These are phyloP conservation scores for Pseudonectria buxi DNA, from an alignment of 2,329 filamentous ascomycete genomes.

Conservation along the genomic window DNA sequence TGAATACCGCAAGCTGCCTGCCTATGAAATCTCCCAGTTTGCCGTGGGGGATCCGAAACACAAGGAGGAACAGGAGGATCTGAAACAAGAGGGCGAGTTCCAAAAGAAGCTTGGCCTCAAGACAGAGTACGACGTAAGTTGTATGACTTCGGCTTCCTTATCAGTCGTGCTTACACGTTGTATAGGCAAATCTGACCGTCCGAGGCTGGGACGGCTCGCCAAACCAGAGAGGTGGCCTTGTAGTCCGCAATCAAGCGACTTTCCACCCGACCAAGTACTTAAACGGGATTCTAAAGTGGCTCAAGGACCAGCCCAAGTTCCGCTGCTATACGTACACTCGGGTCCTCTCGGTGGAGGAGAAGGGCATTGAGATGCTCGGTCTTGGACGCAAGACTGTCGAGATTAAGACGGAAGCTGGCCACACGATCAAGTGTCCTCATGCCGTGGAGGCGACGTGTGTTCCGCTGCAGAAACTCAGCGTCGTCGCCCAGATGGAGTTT, in stretches of 20 bases:
- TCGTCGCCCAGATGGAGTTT: conserved; percentile 47
- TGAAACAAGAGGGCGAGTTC: conserved; percentile 7
- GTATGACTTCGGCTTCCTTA: no score
- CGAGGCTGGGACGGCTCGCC: conserved; percentile 44
- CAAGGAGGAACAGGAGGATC: conserved; percentile 23
- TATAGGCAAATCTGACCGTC: conserved; percentile 35
- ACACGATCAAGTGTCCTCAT: conserved; percentile 40
- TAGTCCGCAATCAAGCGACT: conserved; percentile 42
- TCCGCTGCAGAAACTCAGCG: conserved; percentile 47
- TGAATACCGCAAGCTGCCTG: conserved; percentile 45
- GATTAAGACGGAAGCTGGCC: conserved; percentile 38
- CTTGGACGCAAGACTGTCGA: conserved; percentile 32
- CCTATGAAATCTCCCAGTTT: conserved; percentile 45
- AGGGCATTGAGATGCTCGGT: conserved; percentile 25
- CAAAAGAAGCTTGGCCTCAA: conserved; percentile 10
- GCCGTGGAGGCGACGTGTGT: conserved; percentile 49
- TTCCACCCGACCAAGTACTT: conserved; percentile 54
- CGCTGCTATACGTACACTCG: conserved; percentile 45
- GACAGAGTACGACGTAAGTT: conserved; percentile 7
- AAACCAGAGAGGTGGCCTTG: conserved; percentile 44
- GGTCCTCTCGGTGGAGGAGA: conserved; percentile 40
- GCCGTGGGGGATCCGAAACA: conserved; percentile 33
- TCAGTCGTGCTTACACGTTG: no score
- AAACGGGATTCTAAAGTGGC: conserved; percentile 43
- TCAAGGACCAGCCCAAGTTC: conserved; percentile 46